phyloP scores from a whole-genome alignment of 208 protist species.

The Herpetomonas tarakana region DNA sequence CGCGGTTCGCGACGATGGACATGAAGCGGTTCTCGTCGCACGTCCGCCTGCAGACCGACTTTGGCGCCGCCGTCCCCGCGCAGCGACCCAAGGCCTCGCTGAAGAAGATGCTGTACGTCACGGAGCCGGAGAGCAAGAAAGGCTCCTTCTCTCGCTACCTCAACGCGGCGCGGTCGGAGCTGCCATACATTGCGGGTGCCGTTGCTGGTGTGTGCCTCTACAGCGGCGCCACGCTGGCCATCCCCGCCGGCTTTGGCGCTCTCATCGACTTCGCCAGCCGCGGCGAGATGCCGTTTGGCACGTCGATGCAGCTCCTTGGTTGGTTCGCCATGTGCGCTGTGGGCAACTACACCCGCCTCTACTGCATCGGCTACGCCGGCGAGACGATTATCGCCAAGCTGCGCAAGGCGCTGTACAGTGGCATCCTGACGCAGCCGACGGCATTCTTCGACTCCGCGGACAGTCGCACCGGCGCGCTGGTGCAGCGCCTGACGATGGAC shows the following conservation, averaged over 20 bases:
- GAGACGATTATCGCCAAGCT: slow-evolving; percentile 77
- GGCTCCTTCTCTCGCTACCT: slow-evolving; percentile 72
- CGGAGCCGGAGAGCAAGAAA: slow-evolving; percentile 48
- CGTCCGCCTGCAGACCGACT: slow-evolving; percentile 62
- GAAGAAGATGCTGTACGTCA: slow-evolving; percentile 48
- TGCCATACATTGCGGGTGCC: slow-evolving; percentile 56
- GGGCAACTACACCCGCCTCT: slow-evolving; percentile 70
- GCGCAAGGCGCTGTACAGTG: slow-evolving; percentile 55
- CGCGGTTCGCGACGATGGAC: slow-evolving; percentile 8
- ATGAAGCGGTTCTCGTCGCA: slow-evolving; percentile 26
- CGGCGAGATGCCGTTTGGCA: slow-evolving; percentile 74
- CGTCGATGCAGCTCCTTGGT: slow-evolving; percentile 71
- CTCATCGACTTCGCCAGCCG: slow-evolving; percentile 83
- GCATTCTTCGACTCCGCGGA: slow-evolving; percentile 80
- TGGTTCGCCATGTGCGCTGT: slow-evolving; percentile 68
- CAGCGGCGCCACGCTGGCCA: slow-evolving; percentile 77
- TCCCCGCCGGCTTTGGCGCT: slow-evolving; percentile 73
- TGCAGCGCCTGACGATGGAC: slow-evolving; percentile 86
- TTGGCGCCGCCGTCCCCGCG: slow-evolving; percentile 58
- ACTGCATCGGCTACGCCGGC: slow-evolving; percentile 69
- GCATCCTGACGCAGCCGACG: slow-evolving; percentile 59
- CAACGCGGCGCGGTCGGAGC: slow-evolving; percentile 36
- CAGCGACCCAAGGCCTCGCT: slow-evolving; percentile 50
- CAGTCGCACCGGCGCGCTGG: slow-evolving; percentile 72
- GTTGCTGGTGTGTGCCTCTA: slow-evolving; percentile 68